Evolutionary conservation across 2,329 filamentous ascomycete genomes (phyloP).

Genomic region (Endothia cerciana): DNA sequence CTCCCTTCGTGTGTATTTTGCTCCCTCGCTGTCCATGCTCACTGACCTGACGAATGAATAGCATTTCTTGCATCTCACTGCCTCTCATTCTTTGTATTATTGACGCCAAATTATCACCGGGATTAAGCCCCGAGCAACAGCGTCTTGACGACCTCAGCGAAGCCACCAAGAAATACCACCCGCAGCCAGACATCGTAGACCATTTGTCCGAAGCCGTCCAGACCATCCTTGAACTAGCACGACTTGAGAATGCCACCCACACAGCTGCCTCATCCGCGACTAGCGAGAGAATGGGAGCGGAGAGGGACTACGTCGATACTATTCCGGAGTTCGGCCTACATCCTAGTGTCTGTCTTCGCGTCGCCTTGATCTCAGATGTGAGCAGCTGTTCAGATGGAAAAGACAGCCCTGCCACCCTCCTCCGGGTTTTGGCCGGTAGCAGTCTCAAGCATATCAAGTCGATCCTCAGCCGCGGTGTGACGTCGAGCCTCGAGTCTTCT

Average conservation of each 20-base stretch:
- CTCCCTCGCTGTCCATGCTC: neutral
- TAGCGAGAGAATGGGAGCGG: slow-evolving; percentile 10
- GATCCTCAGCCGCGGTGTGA: neutral
- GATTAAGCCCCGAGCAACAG: slow-evolving; percentile 46
- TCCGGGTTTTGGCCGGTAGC: neutral
- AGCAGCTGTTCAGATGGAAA: slow-evolving; percentile 44
- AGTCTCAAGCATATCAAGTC: slow-evolving; percentile 11
- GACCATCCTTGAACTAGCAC: slow-evolving; percentile 47
- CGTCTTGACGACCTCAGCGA: slow-evolving; percentile 50
- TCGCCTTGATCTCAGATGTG: slow-evolving; percentile 47
- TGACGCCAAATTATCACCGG: slow-evolving; percentile 42
- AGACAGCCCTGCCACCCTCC: neutral
- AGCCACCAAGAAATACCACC: slow-evolving; percentile 50
- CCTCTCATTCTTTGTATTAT: slow-evolving; percentile 43
- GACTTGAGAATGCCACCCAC: slow-evolving; percentile 38
- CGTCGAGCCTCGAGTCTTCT: neutral
- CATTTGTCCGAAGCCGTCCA: slow-evolving; percentile 49
- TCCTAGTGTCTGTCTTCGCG: slow-evolving; percentile 45
- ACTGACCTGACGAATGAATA: slow-evolving; percentile 17
- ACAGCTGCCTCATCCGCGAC: slow-evolving; percentile 20
- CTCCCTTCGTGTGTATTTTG: slow-evolving; percentile 48
- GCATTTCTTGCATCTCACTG: slow-evolving; percentile 42
- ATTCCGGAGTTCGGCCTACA: slow-evolving; percentile 39
- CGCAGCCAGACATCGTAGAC: slow-evolving; percentile 51
- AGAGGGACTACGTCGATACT: slow-evolving; percentile 25